These are phyloP conservation scores for Phoma sp. DNA, from an alignment of 2,329 filamentous ascomycete genomes.

Conservation along the genomic window DNA sequence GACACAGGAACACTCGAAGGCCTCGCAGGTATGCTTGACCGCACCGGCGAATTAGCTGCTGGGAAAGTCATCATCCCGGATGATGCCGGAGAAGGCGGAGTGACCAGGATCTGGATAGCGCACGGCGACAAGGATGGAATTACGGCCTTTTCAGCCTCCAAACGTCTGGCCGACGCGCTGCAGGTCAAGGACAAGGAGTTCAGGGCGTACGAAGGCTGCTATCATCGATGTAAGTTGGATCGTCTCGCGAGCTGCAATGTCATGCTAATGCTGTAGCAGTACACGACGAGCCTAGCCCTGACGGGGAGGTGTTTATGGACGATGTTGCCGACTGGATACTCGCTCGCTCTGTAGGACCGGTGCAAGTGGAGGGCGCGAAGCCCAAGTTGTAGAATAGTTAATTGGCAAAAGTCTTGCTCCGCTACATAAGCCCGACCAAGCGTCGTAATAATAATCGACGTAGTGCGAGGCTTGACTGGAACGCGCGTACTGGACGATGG, in stretches of 20 bases:
- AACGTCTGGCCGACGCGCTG: constrained; percentile 66
- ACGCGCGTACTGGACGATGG: constrained; percentile 16
- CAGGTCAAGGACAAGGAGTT: constrained; percentile 71
- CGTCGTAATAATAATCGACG: constrained; percentile 12
- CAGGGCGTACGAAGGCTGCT: constrained; percentile 77
- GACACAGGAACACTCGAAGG: constrained; percentile 87
- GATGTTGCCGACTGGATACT: constrained; percentile 48
- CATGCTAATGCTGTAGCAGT: constrained; percentile 35
- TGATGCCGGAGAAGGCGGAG: constrained; percentile 56
- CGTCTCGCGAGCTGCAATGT: not conserved
- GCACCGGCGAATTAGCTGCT: constrained; percentile 65
- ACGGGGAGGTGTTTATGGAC: constrained; percentile 44
- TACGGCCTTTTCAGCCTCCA: constrained; percentile 69
- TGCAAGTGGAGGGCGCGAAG: constrained; percentile 37
- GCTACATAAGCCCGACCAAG: constrained; percentile 10
- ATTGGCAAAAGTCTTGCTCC: not conserved
- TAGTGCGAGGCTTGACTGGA: not conserved
- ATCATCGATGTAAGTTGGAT: constrained; percentile 67
- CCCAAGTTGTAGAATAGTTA: constrained; percentile 39
- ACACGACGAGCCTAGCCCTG: constrained; percentile 46
- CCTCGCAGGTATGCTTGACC: constrained; percentile 76
- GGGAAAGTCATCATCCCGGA: constrained; percentile 59
- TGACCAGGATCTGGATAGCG: constrained; percentile 71
- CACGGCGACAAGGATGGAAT: constrained; percentile 79
- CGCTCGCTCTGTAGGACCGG: constrained; percentile 39